Base-by-base conservation (phyloP, 2,329 filamentous ascomycete species). In the Westerdykella ornata region DNA sequence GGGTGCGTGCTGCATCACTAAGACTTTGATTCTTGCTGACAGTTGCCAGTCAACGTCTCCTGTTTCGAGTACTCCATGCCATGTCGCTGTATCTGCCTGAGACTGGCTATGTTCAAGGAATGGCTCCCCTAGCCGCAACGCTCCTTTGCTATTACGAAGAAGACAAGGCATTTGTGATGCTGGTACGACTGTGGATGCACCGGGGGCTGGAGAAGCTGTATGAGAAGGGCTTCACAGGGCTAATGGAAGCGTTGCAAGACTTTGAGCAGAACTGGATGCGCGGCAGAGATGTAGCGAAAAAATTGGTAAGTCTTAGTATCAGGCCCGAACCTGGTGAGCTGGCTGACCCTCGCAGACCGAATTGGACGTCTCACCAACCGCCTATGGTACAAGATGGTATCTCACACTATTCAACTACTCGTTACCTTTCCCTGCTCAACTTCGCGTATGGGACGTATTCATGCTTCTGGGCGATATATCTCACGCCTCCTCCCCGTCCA, bases 361-460 rank as follows among this genome's bases (percentile, higher is more conserved):
- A 46, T 75, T 96, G 20, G 75, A 76, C 47, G 92, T 98, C 53
- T 81, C 87, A 32, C 81, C 87, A 14, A 95, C 88, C 2, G 83
- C 89, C n/a, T 98, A 96, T 61, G 92, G 89, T 22, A 97, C 90
- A 3, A 77, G 89, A 39, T 98, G 92, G 92, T 98, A 98, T 62
- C 75, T 98, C 38, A 98, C 92, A 2, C 74, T 98, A 7, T 98
- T 98, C 75, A 97, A 97, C 67, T 84, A 97, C 59, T 94, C 88
- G 13, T 86, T 98, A 38, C 92, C 92, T 0, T 98, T 97, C 57
- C 78, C 87, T 0, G 89, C 90, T 3, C 92, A 97, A 66, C 80
- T 98, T 28, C 84, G 92, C 37, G 85, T 98, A 13, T 98, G 92
- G 92, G 92, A 98, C 60, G 85, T 96, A 1, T 97, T 97, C 68